Base-by-base conservation (phyloP, 129 eudicot genomes). In the Escallonia herrerae region DNA sequence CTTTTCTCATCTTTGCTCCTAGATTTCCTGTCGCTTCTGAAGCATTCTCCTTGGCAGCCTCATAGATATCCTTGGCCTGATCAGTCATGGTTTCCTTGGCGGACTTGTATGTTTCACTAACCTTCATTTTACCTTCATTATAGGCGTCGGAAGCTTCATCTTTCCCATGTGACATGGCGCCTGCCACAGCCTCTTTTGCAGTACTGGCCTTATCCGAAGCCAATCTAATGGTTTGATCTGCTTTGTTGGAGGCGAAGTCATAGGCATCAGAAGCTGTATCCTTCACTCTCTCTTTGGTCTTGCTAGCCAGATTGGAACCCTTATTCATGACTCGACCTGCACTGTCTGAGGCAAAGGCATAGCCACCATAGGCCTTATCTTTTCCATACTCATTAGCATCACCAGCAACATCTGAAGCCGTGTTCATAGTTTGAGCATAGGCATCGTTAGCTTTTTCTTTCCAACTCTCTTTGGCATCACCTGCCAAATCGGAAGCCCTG, bases 41-140 rank as follows among this genome's bases (percentile, higher is more conserved):
- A 69, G 80, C 72, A 56, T 63, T 80, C 73, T 80, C 89, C 70
- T 86, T 86, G 5, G 80, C 84, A 33, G 69, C 70, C 71, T 77
- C 86, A 41, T 69, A 80, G 4, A 12, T 67, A 52, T 60, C 66
- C 72, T 70, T 83, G 7, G 64, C 90, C 58, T 65, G 42, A 5
- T 73, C 74, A 7, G 61, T 62, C 68, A 50, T 61, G 8, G 63
- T 42, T 49, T 69, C 80, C 51, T 72, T 73, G 66, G 84, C 81
- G 13, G 74, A 37, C 41, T 6, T 9, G 33, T 72, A 69, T 33
- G 73, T 43, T 10, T 77, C 72, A 5, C 10, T 56, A n/a, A 44
- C 67, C 63, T 45, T 78, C 7, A 48, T 66, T 60, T 56, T 71
- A n/a, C 77, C 70, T 10, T 62, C 76, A 39, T 56, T 63, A 43